Evolutionary conservation across 2,329 filamentous ascomycete genomes (phyloP), one percentile per base, ranked within the genome.

Genomic region (Alternaria sp.): DNA sequence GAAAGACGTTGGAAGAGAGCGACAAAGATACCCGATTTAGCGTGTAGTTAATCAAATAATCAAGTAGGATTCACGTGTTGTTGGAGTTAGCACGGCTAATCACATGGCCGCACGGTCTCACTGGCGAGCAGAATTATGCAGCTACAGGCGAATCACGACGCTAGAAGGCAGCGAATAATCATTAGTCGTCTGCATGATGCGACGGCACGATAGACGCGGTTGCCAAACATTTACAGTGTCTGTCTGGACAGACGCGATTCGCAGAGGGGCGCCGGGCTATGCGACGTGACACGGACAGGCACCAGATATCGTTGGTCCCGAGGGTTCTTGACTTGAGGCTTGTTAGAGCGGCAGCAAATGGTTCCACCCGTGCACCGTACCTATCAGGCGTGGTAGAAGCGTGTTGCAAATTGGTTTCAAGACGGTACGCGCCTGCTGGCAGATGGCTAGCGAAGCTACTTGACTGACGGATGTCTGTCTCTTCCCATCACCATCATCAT

Each of bases 391-490:
- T 48, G 41, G 60, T 45, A 65, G 54, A 62, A 57, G 62, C 65
- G 61, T 71, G 68, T 72, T 64, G 66, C 70, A 72, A 64, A 64
- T 66, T 18, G 61, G 70, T 72, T 72, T 72, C 68, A 72, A 64
- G 60, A 66, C 61, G 58, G 66, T 69, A 66, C 65, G 68, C 70
- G 69, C 65, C 40, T 43, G 40, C 20, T 6, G 40, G 40, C 40
- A 43, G 20, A 43, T 11, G 20, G 40, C 40, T 41, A 12, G 18
- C 40, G 11, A 12, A 12, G 10, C 40, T 43, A 43, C 40, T 43
- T 43, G 40, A 43, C 7, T 11, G 40, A 25, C 11, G 7, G 40
- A 16, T 60, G 45, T 64, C 58, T 64, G 65, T 65, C 64, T 49
- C 41, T 52, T 18, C 43, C 20, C 34, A 8, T 45, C 57, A 40